These are phyloP conservation scores for Paecilomyces variotii DNA, from an alignment of 2,329 filamentous ascomycete genomes.

Conservation along the genomic window DNA sequence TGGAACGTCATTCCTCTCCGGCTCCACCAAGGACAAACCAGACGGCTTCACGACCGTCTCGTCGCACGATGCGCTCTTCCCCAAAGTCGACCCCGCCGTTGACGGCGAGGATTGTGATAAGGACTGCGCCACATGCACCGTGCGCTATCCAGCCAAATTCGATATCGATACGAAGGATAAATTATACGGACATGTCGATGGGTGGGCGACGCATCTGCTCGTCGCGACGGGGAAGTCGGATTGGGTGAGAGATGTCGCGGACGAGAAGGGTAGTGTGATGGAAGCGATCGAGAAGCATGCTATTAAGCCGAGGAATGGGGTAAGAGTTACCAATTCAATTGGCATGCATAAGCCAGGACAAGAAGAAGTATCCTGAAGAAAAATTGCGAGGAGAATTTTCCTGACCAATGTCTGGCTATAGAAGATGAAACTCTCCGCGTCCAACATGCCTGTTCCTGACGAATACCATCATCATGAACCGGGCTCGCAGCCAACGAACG, in stretches of 20 bases:
- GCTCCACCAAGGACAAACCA: conserved; percentile 13
- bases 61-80: conserved; percentile 55
- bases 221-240: conserved; percentile 95
- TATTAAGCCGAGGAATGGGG: conserved; percentile 34
- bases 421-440: conserved; percentile 85
- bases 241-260: conserved; percentile 81
- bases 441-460: conserved; percentile 74
- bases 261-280: conserved; percentile 83
- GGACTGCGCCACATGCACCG: conserved; percentile 75
- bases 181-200: conserved; percentile 77
- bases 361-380: background rate
- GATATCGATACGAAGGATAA: conserved; percentile 66
- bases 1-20: conserved; percentile 23
- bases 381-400: background rate
- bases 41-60: conserved; percentile 42
- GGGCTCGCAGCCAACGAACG: conserved; percentile 59
- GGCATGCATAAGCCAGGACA: background rate
- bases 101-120: conserved; percentile 85
- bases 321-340: conserved; percentile 14
- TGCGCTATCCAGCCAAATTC: conserved; percentile 68
- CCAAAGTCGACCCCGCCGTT: conserved; percentile 61
- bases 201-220: conserved; percentile 80
- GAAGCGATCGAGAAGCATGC: conserved; percentile 54
- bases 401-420: conserved; percentile 24
- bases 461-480: conserved; percentile 52